Base-by-base conservation (phyloP, 139 green algal species). In the Chlorella sp. region DNA sequence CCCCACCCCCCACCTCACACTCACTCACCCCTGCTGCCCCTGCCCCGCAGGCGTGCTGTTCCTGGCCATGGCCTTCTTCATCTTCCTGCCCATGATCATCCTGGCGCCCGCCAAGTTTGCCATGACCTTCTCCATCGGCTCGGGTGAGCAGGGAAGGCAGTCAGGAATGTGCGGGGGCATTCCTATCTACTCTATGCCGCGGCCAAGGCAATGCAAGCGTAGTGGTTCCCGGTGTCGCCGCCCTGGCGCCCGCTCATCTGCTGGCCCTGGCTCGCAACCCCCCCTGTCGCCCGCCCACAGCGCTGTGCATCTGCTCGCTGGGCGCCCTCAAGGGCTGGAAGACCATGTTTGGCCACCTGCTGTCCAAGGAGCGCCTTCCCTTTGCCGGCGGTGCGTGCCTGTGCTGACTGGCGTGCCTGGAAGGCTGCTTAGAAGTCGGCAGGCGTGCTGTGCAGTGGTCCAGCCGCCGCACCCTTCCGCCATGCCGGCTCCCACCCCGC, bases 31-130 rank as follows among this genome's bases (percentile, higher is more conserved):
- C 17, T 38, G 17, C 21, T 55, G 17, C 32, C 39, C 25, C 32
- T 41, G 71, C 39, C 25, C 32, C 60, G 71, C 78, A 83, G 78
- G 78, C 28, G 63, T 30, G 16, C 78, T 98, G 18, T 95, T 98
- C 85, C 90, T 99, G 25, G 69, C 94, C 28, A 84, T 99, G 30
- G 90, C 96, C 0, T 98, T 99, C 87, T 93, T 92, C 70, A 74
- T 99, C 16, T 97, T 97, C 85, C 90, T 99, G 1, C 97, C 97
- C 1, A 87, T 98, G 32, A 93, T 98, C 71, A 94, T 98, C 67
- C 68, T 99, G 20, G 85, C 92, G 0, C 97, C 97, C n/a, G 94
- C 96, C 34, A 99, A 98, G 88, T 99, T 99, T 90, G 97, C 97
- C 4, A 85, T 98, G 18, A 95, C 87, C 79, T 99, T 99, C 88